Base-by-base conservation (phyloP, 202 grass and related monocot genomes). In the Digitaria exilis region DNA sequence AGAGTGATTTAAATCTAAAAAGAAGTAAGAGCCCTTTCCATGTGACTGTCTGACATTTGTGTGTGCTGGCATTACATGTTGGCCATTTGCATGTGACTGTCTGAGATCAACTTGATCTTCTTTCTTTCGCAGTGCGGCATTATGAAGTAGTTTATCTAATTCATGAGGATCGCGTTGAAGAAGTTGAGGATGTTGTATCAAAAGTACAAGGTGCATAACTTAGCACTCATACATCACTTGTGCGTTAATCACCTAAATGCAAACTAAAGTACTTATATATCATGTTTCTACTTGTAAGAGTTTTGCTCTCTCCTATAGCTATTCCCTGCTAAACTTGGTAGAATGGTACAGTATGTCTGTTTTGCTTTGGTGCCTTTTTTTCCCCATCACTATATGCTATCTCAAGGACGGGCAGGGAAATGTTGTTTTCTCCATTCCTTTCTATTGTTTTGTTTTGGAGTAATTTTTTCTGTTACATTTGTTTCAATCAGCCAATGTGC, bases 101-200 rank as follows among this genome's bases (percentile, higher is more conserved):
- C 29, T 82, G 41, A 79, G 39, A 61, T 65, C 39, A 62, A 14
- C 65, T 42, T 79, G 21, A 61, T 66, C 29, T 32, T 77, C 6
- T 6, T 78, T 18, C 71, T 76, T 50, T 57, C 81, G 80, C 76
- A 97, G 95, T 95, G 95, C 82, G 95, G 17, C 92, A 98, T 65
- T 95, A 98, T 57, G 92, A 95, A 84, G 90, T 98, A 39, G 92
- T 98, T 76, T 95, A 95, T 83, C 85, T 98, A 61, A 98, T 95
- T 75, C 92, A 98, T 54, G 89, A 95, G 87, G 87, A 93, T 16
- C 80, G 32, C 31, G 74, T 88, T 26, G 89, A 93, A 66, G 90
- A 95, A 73, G 89, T 90, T 90, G 96, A 98, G 71, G 79, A 81
- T 66, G 87, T 98, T 25, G 48, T 93, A 69, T 84, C 92, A 39